Conservation (phyloP, 1,284 basidiomycete genomes). For the Ceratobasidium sp. region DNA sequence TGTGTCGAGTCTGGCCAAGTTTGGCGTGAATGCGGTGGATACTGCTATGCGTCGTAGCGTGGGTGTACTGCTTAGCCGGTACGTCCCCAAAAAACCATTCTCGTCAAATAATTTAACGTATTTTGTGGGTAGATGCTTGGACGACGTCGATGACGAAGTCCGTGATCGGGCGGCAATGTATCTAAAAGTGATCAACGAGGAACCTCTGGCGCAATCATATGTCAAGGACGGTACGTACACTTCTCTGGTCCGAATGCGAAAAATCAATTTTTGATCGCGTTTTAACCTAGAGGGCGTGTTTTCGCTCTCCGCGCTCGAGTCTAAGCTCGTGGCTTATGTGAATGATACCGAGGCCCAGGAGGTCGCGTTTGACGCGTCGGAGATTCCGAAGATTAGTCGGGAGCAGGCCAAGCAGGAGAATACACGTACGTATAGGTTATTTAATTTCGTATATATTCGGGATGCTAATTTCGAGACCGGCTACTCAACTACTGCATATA, state of each 20-base stretch:
- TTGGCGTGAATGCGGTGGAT: conserved; percentile 90
- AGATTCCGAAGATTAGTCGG: conserved; percentile 90
- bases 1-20: conserved; percentile 94
- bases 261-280: conserved; percentile 22
- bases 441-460: no score
- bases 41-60: conserved; percentile 84
- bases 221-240: conserved; percentile 86
- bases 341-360: conserved; percentile 76
- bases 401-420: conserved; percentile 88
- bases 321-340: conserved; percentile 88
- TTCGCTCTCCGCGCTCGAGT: conserved; percentile 86
- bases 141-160: conserved; percentile 99
- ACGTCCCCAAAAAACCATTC: conserved; percentile 47
- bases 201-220: conserved; percentile 83
- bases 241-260: background rate
- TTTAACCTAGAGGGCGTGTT: conserved; percentile 84
- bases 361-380: conserved; percentile 80
- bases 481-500: no score
- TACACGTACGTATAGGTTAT: conserved; percentile 67
- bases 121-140: conserved; percentile 79
- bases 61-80: conserved; percentile 85
- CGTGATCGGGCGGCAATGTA: conserved; percentile 97
- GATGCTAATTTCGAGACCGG: no score
- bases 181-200: conserved; percentile 84
- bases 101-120: background rate